Evolutionary conservation across 257 asterid species (phyloP).

Genomic region (Solanum etuberosum): DNA sequence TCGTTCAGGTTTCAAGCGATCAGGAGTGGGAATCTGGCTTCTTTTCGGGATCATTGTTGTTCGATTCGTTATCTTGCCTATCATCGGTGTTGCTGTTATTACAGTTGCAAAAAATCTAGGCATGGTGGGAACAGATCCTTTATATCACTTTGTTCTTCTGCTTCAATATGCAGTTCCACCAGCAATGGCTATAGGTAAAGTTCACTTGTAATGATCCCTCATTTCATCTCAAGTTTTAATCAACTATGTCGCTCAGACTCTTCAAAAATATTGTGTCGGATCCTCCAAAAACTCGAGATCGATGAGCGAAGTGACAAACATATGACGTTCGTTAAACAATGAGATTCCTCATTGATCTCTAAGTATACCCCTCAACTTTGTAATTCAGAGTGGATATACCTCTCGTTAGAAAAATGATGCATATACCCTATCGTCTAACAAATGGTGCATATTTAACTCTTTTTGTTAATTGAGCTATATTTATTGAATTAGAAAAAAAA

Average conservation of each 20-base stretch:
- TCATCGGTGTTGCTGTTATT: background rate
- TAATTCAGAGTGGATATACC: background rate
- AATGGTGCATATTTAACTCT: no score
- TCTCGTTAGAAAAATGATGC: background rate
- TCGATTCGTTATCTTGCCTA: constrained; percentile 5
- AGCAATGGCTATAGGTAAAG: constrained; percentile 13
- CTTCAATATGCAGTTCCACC: constrained; percentile 15
- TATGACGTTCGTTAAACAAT: background rate
- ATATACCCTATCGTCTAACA: no score
- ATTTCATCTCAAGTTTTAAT: background rate
- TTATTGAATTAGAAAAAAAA: no score
- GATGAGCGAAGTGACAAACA: background rate
- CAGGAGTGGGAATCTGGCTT: constrained; percentile 11
- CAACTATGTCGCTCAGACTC: background rate
- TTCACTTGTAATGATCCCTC: no score
- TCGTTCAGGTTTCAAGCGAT: constrained; percentile 13
- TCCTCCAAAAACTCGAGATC: background rate
- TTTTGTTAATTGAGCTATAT: no score
- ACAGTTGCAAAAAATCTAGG: constrained; percentile 1
- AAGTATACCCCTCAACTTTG: no score
- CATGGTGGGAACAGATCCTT: constrained; percentile 13
- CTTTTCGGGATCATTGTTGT: constrained; percentile 4
- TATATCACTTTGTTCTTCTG: constrained; percentile 18
- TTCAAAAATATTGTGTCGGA: background rate
- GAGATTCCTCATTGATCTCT: background rate